Base-by-base conservation (phyloP, 352 stramenopile genomes). In the Phytophthora pluvialis region DNA sequence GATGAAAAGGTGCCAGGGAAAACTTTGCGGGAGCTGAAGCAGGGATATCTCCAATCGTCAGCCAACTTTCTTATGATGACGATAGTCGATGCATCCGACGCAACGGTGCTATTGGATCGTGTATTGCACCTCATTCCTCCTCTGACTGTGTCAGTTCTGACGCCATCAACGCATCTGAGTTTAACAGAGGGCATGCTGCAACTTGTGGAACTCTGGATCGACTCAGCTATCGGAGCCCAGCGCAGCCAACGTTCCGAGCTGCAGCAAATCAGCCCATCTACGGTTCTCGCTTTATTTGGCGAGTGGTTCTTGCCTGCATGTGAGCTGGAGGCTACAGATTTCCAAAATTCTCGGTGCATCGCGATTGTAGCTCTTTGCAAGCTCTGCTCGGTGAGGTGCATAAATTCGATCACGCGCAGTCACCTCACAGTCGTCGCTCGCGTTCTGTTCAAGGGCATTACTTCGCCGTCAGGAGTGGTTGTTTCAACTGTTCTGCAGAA, bases 221-320 rank as follows among this genome's bases (percentile, higher is more conserved):
- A 94, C 35, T 84, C 78, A 11, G 82, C 80, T n/a, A 94, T 94
- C 33, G 87, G 72, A 59, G 78, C 77, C 32, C 77, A 80, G 48
- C 83, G 83, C 5, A 67, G 46, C 25, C 80, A 71, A 0, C 78
- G 83, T 4, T 90, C 83, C 2, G 72, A 77, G 9, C 58, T 94
- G 43, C 81, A 83, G 11, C 79, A 78, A 49, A 93, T 95, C 50
- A 91, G 84, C 50, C 88, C 88, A 7, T 94, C 86, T 6, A 96
- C 88, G 2, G 62, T 96, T 31, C 72, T 94, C 18, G 86, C 86
- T n/a, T 66, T 96, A 7, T 94, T 94, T 57, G 86, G 86, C 5
- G 86, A 96, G 45, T 96, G 88, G 88, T 94, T 96, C 46, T 55
- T 96, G 21, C 86, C 86, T 6, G 83, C 84, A n/a, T 96, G 88